These are phyloP conservation scores for Fagus sylvatica DNA, from an alignment of 306 rosid genomes.

Conservation along the genomic window DNA sequence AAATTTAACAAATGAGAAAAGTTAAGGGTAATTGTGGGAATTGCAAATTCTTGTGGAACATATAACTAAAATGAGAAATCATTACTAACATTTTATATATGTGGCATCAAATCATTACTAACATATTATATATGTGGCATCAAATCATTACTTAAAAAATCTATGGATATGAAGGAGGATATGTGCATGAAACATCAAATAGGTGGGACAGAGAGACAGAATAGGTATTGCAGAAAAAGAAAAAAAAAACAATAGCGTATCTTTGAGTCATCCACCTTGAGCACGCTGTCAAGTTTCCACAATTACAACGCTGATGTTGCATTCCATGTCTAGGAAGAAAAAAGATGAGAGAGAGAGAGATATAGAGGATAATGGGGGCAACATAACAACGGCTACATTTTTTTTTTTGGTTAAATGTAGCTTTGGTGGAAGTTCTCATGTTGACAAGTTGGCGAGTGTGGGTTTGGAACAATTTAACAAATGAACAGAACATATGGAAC, in stretches of 20 bases:
- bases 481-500: constrained; percentile 54
- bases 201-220: not conserved
- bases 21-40: no score
- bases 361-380: not conserved
- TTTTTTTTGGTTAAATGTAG: constrained; percentile 7
- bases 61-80: no score
- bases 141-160: no score
- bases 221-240: not conserved
- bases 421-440: constrained; percentile 35
- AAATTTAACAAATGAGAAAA: no score
- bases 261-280: constrained; percentile 39
- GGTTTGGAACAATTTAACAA: constrained; percentile 59
- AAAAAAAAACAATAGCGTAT: constrained; percentile 27
- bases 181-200: not conserved
- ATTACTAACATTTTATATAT: no score
- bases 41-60: no score
- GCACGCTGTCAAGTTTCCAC: constrained; percentile 66
- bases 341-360: constrained; percentile 20
- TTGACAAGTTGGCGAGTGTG: constrained; percentile 45
- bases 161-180: not conserved
- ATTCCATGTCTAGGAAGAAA: constrained; percentile 41
- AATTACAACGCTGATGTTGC: constrained; percentile 49
- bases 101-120: no score
- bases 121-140: no score
- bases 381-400: constrained; percentile 3